These are phyloP conservation scores for Spinacia oleracea DNA, from an alignment of 179 eudicot genomes.

Conservation along the genomic window DNA sequence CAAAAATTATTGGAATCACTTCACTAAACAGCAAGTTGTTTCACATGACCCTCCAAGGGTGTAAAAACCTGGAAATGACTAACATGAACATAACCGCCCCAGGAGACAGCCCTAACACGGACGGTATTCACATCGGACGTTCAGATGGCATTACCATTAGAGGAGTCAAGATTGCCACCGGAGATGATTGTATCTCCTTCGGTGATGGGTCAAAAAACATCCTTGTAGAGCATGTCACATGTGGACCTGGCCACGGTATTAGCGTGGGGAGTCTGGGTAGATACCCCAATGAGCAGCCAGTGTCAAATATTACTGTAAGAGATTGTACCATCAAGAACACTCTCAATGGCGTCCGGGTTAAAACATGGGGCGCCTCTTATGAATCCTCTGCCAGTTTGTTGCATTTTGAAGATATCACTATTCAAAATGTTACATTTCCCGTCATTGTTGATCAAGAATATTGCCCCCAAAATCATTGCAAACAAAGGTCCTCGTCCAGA, in stretches of 20 bases:
- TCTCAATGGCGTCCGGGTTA: slow-evolving; percentile 44
- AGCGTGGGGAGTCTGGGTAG: slow-evolving; percentile 53
- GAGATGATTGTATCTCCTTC: slow-evolving; percentile 44
- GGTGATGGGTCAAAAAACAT: slow-evolving; percentile 46
- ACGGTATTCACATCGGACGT: slow-evolving; percentile 38
- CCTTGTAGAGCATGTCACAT: slow-evolving; percentile 30
- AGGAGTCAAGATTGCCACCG: slow-evolving; percentile 27
- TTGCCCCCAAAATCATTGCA: slow-evolving; percentile 47
- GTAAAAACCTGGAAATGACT: slow-evolving; percentile 15
- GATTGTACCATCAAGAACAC: slow-evolving; percentile 38
- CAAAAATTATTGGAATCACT: slow-evolving; percentile 22
- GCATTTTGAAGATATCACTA: slow-evolving; percentile 44
- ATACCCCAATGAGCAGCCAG: slow-evolving; percentile 35
- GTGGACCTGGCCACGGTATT: slow-evolving; percentile 60
- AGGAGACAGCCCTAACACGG: slow-evolving; percentile 32
- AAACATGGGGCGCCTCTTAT: slow-evolving; percentile 39
- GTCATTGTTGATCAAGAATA: slow-evolving; percentile 56
- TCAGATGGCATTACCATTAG: slow-evolving; percentile 16
- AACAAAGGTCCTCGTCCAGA: slow-evolving; percentile 35
- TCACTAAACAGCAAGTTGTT: slow-evolving; percentile 33
- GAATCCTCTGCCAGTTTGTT: slow-evolving; percentile 19
- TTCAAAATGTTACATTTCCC: slow-evolving; percentile 43
- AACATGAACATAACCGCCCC: slow-evolving; percentile 24
- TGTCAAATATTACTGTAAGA: slow-evolving; percentile 29
- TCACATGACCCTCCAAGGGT: slow-evolving; percentile 28